Evolutionary conservation across 495 filamentous ascomycete genomes (phyloP), one percentile per base, ranked within the genome.

Genomic region (Peziza echinospora): DNA sequence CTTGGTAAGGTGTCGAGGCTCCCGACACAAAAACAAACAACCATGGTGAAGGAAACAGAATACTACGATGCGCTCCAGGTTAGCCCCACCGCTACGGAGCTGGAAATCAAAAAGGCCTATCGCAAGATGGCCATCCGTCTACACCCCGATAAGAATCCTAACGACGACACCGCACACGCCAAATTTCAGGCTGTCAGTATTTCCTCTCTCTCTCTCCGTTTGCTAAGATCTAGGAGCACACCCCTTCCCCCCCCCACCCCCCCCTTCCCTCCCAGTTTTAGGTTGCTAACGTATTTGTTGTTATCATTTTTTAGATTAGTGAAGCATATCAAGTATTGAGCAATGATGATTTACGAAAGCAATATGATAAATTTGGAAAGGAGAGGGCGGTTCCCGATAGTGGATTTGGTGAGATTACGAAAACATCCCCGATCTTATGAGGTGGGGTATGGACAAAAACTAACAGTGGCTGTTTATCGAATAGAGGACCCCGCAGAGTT

Each of bases 41-140:
- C 51, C 51, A 87, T 87, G 82, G 82, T 87, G 49, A 82, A 77
- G 46, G 82, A 89, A 56, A 86, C 81, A 21, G 64, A 71, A 46
- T 89, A 89, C 64, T 97, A 97, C 64, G 91, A 97, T 62, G 76
- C 72, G 54, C 71, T 99, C 11, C 81, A 79, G 48, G 91, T 99
- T 55, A 72, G 76, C 61, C 79, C 86, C 37, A 83, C 77, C 9
- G 91, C 89, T 16, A 80, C 84, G 47, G 84, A 92, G 60, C 76
- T 96, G 6, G 91, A 99, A 52, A 94, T 99, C 65, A 99, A 99
- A 69, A 96, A 96, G 65, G 89, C 89, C n/a, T 99, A 99, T 63
- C 73, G 89, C 49, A 96, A 86, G 63, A 77, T 89, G 24, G 89
- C 89, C 41, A 93, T 99, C 56, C 60, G 73, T 45, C 68, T 73